Base-by-base conservation (phyloP, 192 early-diverging fungal genomes). In the Mortierella claussenii region DNA sequence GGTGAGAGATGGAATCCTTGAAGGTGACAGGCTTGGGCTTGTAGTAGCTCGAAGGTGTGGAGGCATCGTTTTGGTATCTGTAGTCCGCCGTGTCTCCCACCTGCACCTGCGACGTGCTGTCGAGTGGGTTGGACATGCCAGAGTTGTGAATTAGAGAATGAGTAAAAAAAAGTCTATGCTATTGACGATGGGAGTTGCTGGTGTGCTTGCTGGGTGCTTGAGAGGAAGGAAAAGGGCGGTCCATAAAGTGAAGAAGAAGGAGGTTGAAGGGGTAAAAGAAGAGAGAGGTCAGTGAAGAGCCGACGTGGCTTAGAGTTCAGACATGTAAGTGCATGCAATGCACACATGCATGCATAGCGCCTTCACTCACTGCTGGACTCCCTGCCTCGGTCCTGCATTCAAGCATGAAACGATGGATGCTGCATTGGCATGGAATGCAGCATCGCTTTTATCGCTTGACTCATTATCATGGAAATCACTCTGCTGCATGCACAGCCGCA, bases 1-100 rank as follows among this genome's bases (percentile, higher is more conserved):
- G 73, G 47, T 76, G 73, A 26, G 73, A 76, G 51, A 67, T 67
- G 12, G 73, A 76, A 53, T 76, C 73, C 40, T 76, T 76, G 59
- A 53, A 76, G 27, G 21, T 50, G 20, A 71, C 69, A 18, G 69
- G 44, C 20, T 61, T 60, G 28, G 63, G 26, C 42, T 66, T 65
- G 36, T 56, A 60, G 62, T 59, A 58, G 23, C 33, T 43, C 12
- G 23, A 1, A 8, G 68, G 2, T 15, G 8, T 21, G 15, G 31
- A 20, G n/a, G 21, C 52, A 2, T 40, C 23, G 44, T 54, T 32
- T 33, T 62, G 53, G 37, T 68, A 58, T 12, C 23, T 36, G 24
- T 37, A 24, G 37, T 30, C 34, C 12, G 20, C 26, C 12, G 46
- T 13, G 9, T 44, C 53, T 20, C 44, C 53, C 6, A 51, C 40